Percentiles rank a stretch among this genome's conserved stretches.
Evolutionary conservation across 1,139 yeast species (phyloP).

Genomic region (Fermentozyma sake): DNA sequence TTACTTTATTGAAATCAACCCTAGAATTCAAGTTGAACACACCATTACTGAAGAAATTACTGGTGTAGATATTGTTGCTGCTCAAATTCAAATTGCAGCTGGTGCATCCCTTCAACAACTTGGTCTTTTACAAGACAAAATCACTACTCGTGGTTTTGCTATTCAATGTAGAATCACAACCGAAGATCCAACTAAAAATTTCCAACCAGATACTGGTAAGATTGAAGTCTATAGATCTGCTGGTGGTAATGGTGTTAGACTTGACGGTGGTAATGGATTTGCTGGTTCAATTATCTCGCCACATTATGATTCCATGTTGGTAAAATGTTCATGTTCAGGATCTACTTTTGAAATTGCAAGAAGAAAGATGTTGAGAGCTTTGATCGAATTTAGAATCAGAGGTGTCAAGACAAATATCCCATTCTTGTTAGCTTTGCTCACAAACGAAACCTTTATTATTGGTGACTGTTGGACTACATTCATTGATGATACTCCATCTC

Average conservation of each 20-base stretch:
- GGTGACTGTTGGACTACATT: slow-evolving; percentile 98
- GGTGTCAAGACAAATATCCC: slow-evolving; percentile 99
- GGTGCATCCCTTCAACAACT: slow-evolving; percentile 92
- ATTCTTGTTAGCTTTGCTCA: slow-evolving; percentile 85
- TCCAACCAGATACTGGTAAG: slow-evolving; percentile 98
- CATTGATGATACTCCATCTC: slow-evolving; percentile 94
- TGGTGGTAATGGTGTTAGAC: slow-evolving; percentile 98
- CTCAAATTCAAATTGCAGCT: slow-evolving; percentile 98
- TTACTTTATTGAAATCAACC: slow-evolving; percentile 96
- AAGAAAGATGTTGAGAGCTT: slow-evolving; percentile 94
- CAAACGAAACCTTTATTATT: slow-evolving; percentile 81
- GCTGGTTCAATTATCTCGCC: slow-evolving; percentile 98
- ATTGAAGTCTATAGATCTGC: slow-evolving; percentile 97
- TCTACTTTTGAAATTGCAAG: slow-evolving; percentile 95
- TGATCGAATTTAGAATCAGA: slow-evolving; percentile 95
- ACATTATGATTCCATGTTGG: slow-evolving; percentile 97
- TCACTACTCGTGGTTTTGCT: slow-evolving; percentile 95
- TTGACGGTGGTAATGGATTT: slow-evolving; percentile 98
- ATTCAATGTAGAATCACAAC: slow-evolving; percentile 99
- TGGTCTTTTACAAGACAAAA: slow-evolving; percentile 89
- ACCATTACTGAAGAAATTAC: slow-evolving; percentile 98
- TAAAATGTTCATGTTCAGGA: slow-evolving; percentile 94
- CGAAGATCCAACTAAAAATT: slow-evolving; percentile 93
- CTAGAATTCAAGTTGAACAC: slow-evolving; percentile 98
- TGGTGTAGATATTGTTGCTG: slow-evolving; percentile 96